Evolutionary conservation across 2,329 filamentous ascomycete genomes (phyloP).

Genomic region (Arthrobotrys iridis): DNA sequence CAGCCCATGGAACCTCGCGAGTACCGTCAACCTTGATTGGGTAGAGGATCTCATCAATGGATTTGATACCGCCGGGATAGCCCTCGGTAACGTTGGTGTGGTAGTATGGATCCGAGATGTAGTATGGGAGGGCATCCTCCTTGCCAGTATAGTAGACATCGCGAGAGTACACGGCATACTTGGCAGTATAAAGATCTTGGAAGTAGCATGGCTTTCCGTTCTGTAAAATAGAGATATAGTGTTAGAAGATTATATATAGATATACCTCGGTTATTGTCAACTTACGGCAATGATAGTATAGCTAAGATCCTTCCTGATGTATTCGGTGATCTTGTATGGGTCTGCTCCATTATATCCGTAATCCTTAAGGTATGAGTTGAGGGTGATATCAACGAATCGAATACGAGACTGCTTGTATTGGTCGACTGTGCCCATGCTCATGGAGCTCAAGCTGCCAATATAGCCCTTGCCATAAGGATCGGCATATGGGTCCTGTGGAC

Average conservation of each 20-base stretch:
- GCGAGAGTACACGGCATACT: slow-evolving; percentile 43
- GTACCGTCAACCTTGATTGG: slow-evolving; percentile 48
- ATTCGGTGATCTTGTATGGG: slow-evolving; percentile 45
- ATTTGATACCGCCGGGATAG: slow-evolving; percentile 64
- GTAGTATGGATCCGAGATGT: slow-evolving; percentile 37
- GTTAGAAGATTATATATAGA: slow-evolving; percentile 1
- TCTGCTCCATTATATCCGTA: slow-evolving; percentile 35
- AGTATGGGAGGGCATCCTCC: slow-evolving; percentile 29
- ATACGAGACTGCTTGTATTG: slow-evolving; percentile 49
- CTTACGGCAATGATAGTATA: slow-evolving; percentile 53
- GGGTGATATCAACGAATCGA: slow-evolving; percentile 34
- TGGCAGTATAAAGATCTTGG: slow-evolving; percentile 44
- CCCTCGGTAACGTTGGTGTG: slow-evolving; percentile 67
- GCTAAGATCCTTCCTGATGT: slow-evolving; percentile 31
- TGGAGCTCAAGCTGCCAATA: slow-evolving; percentile 52
- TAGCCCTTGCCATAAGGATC: slow-evolving; percentile 50
- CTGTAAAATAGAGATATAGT: background rate
- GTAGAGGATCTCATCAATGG: slow-evolving; percentile 35
- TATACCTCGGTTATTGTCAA: background rate
- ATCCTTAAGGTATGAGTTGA: slow-evolving; percentile 40
- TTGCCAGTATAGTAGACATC: slow-evolving; percentile 39
- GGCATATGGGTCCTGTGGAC: slow-evolving; percentile 40
- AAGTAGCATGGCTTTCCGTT: slow-evolving; percentile 50
- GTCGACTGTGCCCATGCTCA: slow-evolving; percentile 31
- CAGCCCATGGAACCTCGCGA: slow-evolving; percentile 47